Base-by-base conservation (phyloP, 192 early-diverging fungal species). In the Dispira simplex region DNA sequence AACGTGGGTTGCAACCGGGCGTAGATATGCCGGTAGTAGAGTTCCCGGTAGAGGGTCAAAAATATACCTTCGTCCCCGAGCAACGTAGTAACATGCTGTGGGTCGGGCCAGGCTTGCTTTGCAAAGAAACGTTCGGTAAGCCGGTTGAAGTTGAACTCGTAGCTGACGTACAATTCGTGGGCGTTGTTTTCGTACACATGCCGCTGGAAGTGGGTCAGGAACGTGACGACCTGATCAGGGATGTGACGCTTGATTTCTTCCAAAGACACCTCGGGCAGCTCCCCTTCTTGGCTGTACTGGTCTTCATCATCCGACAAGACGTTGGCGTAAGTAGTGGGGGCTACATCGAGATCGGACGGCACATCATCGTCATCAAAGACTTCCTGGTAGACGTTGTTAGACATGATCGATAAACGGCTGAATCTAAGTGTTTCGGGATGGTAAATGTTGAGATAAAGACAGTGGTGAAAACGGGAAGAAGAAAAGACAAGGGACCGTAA, bases 21-120 rank as follows among this genome's bases (percentile, higher is more conserved):
- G 77, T 95, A 95, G 58, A 95, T 92, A 73, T 97, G 95, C 48
- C 95, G 86, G 79, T 91, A 97, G 81, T 93, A 95, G 63, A 98
- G 74, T 75, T 98, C 95, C 64, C 90, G 85, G 79, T 98, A 98
- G 62, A 98, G 79, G 45, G 90, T 92, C 71, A 94, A 74, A 67
- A 98, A 95, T 45, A 95, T 62, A 1, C 75, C 75, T 48, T 77
- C 91, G 73, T 94, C 88, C 57, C 85, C 84, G 11, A 94, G 86
- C 62, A 94, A 72, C 21, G 83, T 78, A 16, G 85, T 84, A 59
- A 95, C 85, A 51, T 79, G 77, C 66, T 90, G 86, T 26, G 90
- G 84, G 65, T 90, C 86, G 25, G 94, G 94, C 94, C 94, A 97
- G 18, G 86, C 67, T 55, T 78, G 70, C 78, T 97, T 95, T 27